Conservation (phyloP, 148 eudicot genomes). For the Heliosperma pusillum region DNA sequence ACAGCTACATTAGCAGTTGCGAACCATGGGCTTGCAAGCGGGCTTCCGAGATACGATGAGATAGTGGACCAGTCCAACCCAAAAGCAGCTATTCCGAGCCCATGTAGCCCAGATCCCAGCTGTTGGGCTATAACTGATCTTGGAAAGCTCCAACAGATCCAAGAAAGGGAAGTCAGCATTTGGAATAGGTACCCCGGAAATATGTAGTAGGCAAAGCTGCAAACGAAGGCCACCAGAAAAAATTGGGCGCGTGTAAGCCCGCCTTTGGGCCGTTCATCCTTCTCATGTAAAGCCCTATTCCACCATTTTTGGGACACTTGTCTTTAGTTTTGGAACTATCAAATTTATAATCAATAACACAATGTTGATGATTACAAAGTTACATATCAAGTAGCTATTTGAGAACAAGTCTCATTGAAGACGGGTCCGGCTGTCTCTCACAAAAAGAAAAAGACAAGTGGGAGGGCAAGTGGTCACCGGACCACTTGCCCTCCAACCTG, state of each 20-base stretch:
- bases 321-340: too few relatives aligned
- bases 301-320: not conserved
- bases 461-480: too few relatives aligned
- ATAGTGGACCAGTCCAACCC: conserved; percentile 94
- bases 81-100: conserved; percentile 75
- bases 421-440: too few relatives aligned
- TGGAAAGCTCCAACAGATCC: conserved; percentile 95
- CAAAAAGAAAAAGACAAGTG: too few relatives aligned
- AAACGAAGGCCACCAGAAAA: conserved; percentile 74
- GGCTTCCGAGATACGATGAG: conserved; percentile 95
- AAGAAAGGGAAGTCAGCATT: conserved; percentile 88
- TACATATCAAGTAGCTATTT: too few relatives aligned
- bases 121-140: conserved; percentile 77
- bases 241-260: conserved; percentile 83
- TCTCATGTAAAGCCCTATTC: conserved; percentile 88
- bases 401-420: too few relatives aligned
- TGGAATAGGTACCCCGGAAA: conserved; percentile 88
- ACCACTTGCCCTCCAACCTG: too few relatives aligned
- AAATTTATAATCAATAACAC: too few relatives aligned
- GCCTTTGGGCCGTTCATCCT: conserved; percentile 74
- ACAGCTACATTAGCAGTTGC: conserved; percentile 97
- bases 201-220: conserved; percentile 91
- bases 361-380: too few relatives aligned
- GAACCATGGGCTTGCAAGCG: conserved; percentile 96
- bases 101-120: conserved; percentile 82